Percentiles rank a stretch among this genome's conserved stretches.
These are phyloP conservation scores for Phytophthora melonis DNA, from an alignment of 352 stramenopile genomes.

Conservation along the genomic window DNA sequence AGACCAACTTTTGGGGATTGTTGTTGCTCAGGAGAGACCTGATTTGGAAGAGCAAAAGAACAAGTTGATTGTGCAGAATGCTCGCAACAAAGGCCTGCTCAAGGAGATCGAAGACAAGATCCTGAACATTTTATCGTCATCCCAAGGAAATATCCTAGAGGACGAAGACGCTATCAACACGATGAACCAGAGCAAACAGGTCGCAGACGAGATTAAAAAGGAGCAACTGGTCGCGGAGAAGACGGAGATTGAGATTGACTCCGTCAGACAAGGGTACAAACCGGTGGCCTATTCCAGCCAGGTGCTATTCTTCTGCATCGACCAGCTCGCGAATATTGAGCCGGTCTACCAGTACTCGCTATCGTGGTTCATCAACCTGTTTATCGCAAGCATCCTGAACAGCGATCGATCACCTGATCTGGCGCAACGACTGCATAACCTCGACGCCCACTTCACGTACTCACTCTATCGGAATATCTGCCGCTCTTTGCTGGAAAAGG, in stretches of 20 bases:
- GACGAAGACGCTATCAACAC: constrained; percentile 94
- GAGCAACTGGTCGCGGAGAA: constrained; percentile 92
- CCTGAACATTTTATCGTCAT: constrained; percentile 92
- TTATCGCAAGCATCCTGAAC: constrained; percentile 89
- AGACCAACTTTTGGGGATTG: constrained; percentile 93
- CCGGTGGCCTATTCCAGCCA: constrained; percentile 91
- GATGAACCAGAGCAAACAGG: constrained; percentile 91
- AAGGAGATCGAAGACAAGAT: constrained; percentile 97
- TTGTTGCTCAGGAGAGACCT: constrained; percentile 93
- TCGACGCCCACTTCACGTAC: constrained; percentile 92
- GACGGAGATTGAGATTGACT: constrained; percentile 93
- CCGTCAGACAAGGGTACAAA: constrained; percentile 88
- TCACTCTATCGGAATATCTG: constrained; percentile 94
- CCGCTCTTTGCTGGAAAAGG: constrained; percentile 93
- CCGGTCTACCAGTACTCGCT: constrained; percentile 95
- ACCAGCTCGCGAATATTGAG: constrained; percentile 94
- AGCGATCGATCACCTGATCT: constrained; percentile 86
- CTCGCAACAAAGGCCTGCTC: constrained; percentile 91
- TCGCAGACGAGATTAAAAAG: constrained; percentile 94
- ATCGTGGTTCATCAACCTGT: constrained; percentile 94
- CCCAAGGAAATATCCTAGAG: constrained; percentile 94
- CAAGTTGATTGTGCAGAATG: constrained; percentile 92
- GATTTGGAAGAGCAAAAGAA: constrained; percentile 95
- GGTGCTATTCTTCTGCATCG: constrained; percentile 96
- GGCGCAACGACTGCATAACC: constrained; percentile 76